Evolutionary conservation across 2,329 filamentous ascomycete genomes (phyloP), one percentile per base, ranked within the genome.

Genomic region (Fusarium tjaetaba): DNA sequence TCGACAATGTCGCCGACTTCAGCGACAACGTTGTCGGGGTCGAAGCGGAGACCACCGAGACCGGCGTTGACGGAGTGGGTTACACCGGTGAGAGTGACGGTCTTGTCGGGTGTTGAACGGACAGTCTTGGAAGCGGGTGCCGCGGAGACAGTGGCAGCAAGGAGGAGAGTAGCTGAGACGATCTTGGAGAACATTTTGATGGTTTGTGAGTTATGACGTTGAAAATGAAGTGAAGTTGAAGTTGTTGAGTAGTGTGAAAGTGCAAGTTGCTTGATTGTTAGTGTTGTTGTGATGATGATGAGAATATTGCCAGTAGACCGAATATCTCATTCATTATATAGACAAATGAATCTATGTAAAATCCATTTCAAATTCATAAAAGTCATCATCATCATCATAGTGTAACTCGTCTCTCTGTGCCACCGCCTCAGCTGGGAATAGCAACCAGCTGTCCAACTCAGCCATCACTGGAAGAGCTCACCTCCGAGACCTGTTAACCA

Each of bases 1-100:
- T 89, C 87, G 65, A 90, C 78, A 8, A 86, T 71, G 68, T 88
- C 86, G 66, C 87, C 88, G 13, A 84, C 65, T 16, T 81, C 78
- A 24, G 88, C 88, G 6, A 83, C 83, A 45, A 88, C 80, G 71
- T 84, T 85, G 69, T 85, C 81, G 3, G 88, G 88, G 55, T 84
- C 82, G 79, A 89, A 90, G 55, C 77, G 78, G 38, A 89, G 83
- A 49, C 84, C 84, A 32, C 79, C 82, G 9, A 80, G 82, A 64
- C 85, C 85, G 59, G 83, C 85, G n/a, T 84, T 81, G 49, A 87
- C 83, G 5, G 82, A 82, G 82, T 86, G 84, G 2, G 85, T 87
- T 30, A 83, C 80, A 20, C 83, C 81, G 3, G 83, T 84, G 57
- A 80, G 78, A 11, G 77, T 32, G 39, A 78, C 78, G n/a, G 83